Evolutionary conservation across 371 early-diverging fungal genomes (phyloP), one percentile per base, ranked within the genome.

Genomic region (Lichtheimia corymbifera): DNA sequence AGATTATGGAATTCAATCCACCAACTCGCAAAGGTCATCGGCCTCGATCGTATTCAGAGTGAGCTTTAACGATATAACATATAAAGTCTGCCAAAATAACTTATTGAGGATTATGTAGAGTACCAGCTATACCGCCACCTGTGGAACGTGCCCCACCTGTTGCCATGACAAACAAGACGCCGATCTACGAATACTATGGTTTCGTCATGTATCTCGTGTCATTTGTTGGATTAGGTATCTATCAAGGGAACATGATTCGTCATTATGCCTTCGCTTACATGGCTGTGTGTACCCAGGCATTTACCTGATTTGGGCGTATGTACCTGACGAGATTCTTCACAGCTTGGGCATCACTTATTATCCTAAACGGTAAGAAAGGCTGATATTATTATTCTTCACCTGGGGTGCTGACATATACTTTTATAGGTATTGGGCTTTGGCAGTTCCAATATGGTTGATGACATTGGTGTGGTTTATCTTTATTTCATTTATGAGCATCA

Each of bases 191-290:
- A 58, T 92, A 91, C 70, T 89, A 91, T 67, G 94, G 94, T 13
- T 93, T 93, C 71, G 92, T 88, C 15, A 77, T 92, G 61, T 93
- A 93, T 61, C 78, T 93, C n/a, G 77, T 86, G 6, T 91, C 94
- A 2, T 86, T 89, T 70, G 85, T 91, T 9, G 82, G 80, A 7
- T 86, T 89, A 63, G 88, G 86, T 82, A 56, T 51, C 17, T 50
- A 22, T n/a, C 18, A 4, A n/a, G 22, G 24, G 12, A 12, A 52
- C 35, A 35, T 35, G 35, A 35, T 35, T 35, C 35, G 35, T 35
- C 35, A 35, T 35, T 35, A 35, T 35, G 35, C 35, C 11, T 35
- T 35, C 1, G 5, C 35, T 35, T 35, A 35, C 35, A 9, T 35
- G 6, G 35, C 9, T 0, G 9, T 35, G 35, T 22, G 28, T 52